phyloP scores from a whole-genome alignment of 257 asterid genomes.

The Rubia yunnanensis region DNA sequence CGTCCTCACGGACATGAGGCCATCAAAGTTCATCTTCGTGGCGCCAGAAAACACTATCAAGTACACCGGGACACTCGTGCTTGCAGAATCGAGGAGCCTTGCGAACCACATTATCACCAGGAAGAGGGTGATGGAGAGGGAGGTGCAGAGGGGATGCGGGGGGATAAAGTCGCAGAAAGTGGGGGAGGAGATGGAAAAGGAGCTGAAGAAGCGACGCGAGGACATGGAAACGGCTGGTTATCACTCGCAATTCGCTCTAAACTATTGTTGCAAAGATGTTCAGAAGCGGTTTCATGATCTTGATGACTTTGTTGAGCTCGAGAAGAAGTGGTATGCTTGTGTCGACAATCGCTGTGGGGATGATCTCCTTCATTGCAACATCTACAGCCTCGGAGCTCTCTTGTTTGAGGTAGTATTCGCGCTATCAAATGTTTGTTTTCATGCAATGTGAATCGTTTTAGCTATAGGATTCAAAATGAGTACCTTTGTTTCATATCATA shows the following conservation, averaged over 20 bases:
- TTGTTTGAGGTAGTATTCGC: slow-evolving; percentile 65
- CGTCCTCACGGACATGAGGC: slow-evolving; percentile 54
- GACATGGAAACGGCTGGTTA: slow-evolving; percentile 26
- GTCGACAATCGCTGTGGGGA: slow-evolving; percentile 48
- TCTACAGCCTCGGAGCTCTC: slow-evolving; percentile 74
- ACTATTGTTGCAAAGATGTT: slow-evolving; percentile 22
- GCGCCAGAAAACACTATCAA: slow-evolving; percentile 28
- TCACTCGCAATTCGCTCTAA: slow-evolving; percentile 48
- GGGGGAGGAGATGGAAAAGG: slow-evolving; percentile 28
- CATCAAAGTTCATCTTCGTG: slow-evolving; percentile 56
- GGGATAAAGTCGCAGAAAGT: slow-evolving; percentile 44
- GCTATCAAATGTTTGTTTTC: too few relatives aligned
- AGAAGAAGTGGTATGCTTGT: slow-evolving; percentile 79
- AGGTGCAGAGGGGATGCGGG: slow-evolving; percentile 17
- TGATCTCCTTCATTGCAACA: slow-evolving; percentile 54
- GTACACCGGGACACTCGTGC: slow-evolving; percentile 43
- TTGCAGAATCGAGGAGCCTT: slow-evolving; percentile 21
- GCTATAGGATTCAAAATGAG: too few relatives aligned
- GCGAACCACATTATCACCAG: slow-evolving; percentile 14
- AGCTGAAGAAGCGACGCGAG: slow-evolving; percentile 46
- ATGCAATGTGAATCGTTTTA: too few relatives aligned
- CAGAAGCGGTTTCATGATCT: slow-evolving; percentile 18
- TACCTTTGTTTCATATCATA: neutral
- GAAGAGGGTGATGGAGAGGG: slow-evolving; percentile 35
- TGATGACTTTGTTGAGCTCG: slow-evolving; percentile 26